Conservation (phyloP, 768 basidiomycete genomes). For the Cystobasidium onofrii region DNA sequence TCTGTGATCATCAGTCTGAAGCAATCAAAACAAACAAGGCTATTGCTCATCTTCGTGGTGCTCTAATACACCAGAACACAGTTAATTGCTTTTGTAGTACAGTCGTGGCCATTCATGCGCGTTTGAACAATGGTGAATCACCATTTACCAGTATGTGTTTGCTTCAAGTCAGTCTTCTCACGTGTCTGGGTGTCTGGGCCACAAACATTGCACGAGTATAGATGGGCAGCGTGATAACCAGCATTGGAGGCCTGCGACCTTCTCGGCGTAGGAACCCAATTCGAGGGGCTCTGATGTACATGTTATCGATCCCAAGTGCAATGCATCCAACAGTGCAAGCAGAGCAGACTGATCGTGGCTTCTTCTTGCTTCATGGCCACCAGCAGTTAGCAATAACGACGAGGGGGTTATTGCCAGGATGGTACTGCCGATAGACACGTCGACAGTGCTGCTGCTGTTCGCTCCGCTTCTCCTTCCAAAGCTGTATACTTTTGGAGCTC, state of each 20-base stretch:
- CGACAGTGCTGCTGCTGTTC: conserved; percentile 13
- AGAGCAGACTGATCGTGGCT: background rate
- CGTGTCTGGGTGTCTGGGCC: too few species aligned
- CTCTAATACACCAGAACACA: background rate
- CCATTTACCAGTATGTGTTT: too few species aligned
- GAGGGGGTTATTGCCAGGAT: background rate
- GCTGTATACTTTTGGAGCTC: background rate
- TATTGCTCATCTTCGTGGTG: background rate
- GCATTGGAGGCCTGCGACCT: too few species aligned
- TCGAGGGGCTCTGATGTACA: too few species aligned
- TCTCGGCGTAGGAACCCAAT: too few species aligned
- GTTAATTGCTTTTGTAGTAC: background rate
- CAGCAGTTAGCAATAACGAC: background rate
- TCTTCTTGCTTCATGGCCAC: background rate
- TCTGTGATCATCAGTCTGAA: background rate
- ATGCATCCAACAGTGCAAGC: too few species aligned
- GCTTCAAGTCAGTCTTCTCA: too few species aligned
- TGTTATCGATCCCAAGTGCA: too few species aligned
- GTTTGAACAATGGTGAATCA: too few species aligned
- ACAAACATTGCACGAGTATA: too few species aligned
- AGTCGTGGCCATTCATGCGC: too few species aligned
- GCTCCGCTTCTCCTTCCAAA: conserved; percentile 21
- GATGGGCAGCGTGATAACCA: too few species aligned
- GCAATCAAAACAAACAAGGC: background rate
- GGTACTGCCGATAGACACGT: background rate